A percentile compares a stretch with the other conserved stretches of the same genome.
Evolutionary conservation across 352 stramenopile genomes (phyloP).

Genomic region (Aphanomyces euteiches): DNA sequence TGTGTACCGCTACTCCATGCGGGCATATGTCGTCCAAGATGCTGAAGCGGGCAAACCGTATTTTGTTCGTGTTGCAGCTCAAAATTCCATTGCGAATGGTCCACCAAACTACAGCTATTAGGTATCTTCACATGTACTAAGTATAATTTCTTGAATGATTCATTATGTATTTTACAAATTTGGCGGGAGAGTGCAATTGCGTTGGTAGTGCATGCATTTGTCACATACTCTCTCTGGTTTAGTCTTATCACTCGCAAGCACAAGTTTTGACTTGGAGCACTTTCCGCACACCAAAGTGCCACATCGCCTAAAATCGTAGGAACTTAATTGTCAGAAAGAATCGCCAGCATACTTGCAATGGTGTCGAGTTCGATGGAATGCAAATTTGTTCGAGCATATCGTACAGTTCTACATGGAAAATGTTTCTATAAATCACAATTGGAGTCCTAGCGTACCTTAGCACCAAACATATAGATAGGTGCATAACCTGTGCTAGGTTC

Average conservation of each 20-base stretch:
- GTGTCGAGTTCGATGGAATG: conserved; percentile 75
- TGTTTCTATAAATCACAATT: background rate
- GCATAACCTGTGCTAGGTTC: conserved; percentile 52
- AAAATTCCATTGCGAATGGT: conserved; percentile 57
- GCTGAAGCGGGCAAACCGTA: conserved; percentile 47
- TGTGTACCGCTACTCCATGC: conserved; percentile 24
- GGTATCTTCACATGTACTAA: no score
- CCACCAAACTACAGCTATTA: conserved; percentile 31
- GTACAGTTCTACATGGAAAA: conserved; percentile 63
- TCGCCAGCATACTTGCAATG: conserved; percentile 59
- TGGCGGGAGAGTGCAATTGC: conserved; percentile 7
- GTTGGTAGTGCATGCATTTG: conserved; percentile 18
- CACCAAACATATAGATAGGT: conserved; percentile 86
- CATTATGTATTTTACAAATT: conserved; percentile 1
- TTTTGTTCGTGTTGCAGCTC: conserved; percentile 57
- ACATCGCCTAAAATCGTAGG: conserved; percentile 50
- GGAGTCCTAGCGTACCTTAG: conserved; percentile 28
- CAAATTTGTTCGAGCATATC: conserved; percentile 77
- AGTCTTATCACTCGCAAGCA: background rate
- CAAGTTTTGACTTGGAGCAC: conserved; percentile 46
- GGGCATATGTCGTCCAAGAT: conserved; percentile 20
- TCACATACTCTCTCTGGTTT: conserved; percentile 21
- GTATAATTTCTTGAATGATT: no score
- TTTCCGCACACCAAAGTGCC: conserved; percentile 77
- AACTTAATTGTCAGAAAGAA: conserved; percentile 4